phyloP scores from a whole-genome alignment of 306 rosid genomes.

The Cucumis melo region DNA sequence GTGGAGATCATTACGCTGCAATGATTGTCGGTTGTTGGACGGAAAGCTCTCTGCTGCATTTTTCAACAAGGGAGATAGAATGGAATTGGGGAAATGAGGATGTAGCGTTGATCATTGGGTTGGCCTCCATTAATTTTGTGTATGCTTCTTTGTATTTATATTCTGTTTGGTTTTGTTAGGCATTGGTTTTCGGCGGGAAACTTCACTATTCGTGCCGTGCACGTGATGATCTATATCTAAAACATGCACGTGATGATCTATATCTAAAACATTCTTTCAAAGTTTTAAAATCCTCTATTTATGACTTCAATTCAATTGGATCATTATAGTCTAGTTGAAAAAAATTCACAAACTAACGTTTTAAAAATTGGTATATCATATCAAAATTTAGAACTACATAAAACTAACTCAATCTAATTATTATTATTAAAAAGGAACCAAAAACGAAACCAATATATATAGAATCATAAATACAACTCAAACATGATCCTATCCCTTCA shows the following conservation, averaged over 20 bases:
- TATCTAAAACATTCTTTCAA: too few species aligned
- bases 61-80: not conserved
- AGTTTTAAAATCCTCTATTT: too few species aligned
- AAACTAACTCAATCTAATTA: too few species aligned
- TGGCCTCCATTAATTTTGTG: not conserved
- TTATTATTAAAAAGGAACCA: too few species aligned
- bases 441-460: too few species aligned
- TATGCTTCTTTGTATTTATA: not conserved
- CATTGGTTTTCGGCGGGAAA: not conserved
- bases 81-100: not conserved
- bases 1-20: slow-evolving; percentile 4
- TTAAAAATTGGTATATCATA: too few species aligned
- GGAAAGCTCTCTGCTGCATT: slow-evolving; percentile 37
- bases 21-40: slow-evolving; percentile 13
- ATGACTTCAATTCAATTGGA: too few species aligned
- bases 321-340: too few species aligned
- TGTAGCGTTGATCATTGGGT: not conserved
- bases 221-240: not conserved
- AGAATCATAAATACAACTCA: too few species aligned
- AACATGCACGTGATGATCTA: not conserved
- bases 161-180: not conserved
- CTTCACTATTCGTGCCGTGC: not conserved
- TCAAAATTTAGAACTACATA: too few species aligned
- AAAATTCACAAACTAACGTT: too few species aligned
- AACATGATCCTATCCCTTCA: too few species aligned